Conservation (phyloP, 495 filamentous ascomycete genomes). For the Xeromyces bisporus region DNA sequence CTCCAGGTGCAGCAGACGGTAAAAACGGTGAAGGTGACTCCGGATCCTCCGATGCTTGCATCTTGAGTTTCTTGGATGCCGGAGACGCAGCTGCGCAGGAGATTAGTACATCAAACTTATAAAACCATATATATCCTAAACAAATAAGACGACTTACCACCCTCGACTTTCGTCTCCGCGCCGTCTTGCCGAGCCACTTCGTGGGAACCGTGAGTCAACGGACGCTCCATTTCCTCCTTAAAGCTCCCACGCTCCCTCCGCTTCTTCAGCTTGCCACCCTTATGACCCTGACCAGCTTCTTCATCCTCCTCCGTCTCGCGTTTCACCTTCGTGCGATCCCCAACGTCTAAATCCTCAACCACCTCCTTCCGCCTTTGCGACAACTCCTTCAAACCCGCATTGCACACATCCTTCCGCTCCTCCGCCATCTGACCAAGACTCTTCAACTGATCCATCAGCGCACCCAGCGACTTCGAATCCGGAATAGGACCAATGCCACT, state of each 20-base stretch:
- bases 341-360: slow-evolving; percentile 34
- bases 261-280: slow-evolving; percentile 32
- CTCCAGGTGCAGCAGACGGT: slow-evolving; percentile 39
- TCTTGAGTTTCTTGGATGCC: slow-evolving; percentile 32
- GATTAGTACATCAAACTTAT: no score
- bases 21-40: slow-evolving; percentile 38
- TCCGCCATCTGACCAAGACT: slow-evolving; percentile 49
- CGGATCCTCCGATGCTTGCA: slow-evolving; percentile 40
- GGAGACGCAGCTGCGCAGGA: slow-evolving; percentile 22
- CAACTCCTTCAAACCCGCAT: slow-evolving; percentile 56
- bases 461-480: slow-evolving; percentile 55
- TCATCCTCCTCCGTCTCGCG: slow-evolving; percentile 38
- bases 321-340: slow-evolving; percentile 31
- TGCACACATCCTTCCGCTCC: slow-evolving; percentile 41
- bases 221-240: slow-evolving; percentile 40
- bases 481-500: slow-evolving; percentile 50
- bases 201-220: slow-evolving; percentile 45
- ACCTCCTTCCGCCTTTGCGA: slow-evolving; percentile 43
- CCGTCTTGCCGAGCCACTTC: slow-evolving; percentile 52
- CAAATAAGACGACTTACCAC: slow-evolving; percentile 35
- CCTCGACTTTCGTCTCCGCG: slow-evolving; percentile 33
- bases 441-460: slow-evolving; percentile 48
- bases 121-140: background rate
- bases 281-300: slow-evolving; percentile 28
- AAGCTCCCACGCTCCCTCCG: slow-evolving; percentile 31